A percentile compares a stretch with the other conserved stretches of the same genome.
phyloP scores from a whole-genome alignment of 2,329 filamentous ascomycete genomes.

The Lasiodiplodia theobromae region DNA sequence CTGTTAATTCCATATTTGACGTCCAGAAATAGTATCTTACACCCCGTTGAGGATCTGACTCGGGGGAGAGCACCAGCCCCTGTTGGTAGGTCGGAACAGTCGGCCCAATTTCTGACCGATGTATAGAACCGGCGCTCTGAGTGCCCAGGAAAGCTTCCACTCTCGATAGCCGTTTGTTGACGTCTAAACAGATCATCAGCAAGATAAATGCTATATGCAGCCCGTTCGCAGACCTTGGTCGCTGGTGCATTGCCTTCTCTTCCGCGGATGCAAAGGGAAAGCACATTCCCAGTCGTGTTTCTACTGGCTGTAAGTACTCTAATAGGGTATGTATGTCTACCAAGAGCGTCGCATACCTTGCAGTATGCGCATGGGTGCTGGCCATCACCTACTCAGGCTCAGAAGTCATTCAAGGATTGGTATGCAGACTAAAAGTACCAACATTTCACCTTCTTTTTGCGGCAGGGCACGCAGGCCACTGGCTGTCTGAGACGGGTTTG shows the following conservation, averaged over 20 bases:
- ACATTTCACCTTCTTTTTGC: neutral
- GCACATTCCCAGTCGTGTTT: neutral
- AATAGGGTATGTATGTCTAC: neutral
- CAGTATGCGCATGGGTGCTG: conserved; percentile 1
- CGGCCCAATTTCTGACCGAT: neutral
- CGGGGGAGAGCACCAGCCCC: neutral
- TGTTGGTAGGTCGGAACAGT: neutral
- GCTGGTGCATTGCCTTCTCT: neutral
- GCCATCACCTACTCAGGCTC: neutral
- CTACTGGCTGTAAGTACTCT: neutral
- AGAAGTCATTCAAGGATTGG: too few relatives aligned
- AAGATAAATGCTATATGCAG: neutral
- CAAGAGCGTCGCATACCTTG: neutral
- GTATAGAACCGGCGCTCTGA: neutral
- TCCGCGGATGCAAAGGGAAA: neutral
- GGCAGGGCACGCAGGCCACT: neutral
- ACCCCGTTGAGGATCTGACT: neutral
- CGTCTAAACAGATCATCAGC: neutral
- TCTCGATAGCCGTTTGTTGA: neutral
- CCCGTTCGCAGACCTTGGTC: neutral
- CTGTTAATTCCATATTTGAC: too few relatives aligned
- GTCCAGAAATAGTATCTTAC: neutral
- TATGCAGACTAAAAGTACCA: too few relatives aligned
- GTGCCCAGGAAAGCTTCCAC: neutral
- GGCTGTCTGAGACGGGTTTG: neutral